phyloP scores from a whole-genome alignment of 345 rosid species.

The Heritiera fomes region DNA sequence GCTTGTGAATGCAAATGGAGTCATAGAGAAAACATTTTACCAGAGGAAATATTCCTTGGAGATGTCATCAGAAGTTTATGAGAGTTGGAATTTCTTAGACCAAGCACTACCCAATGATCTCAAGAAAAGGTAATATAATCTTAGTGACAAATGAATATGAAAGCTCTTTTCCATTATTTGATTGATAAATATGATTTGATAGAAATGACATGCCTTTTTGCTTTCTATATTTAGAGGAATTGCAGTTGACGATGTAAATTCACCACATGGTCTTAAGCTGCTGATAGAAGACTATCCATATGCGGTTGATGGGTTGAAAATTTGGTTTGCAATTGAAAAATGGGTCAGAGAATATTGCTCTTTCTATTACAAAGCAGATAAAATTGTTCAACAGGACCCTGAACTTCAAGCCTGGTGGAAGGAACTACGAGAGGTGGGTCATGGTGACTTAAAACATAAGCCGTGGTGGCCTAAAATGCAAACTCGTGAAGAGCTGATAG shows the following conservation, averaged over 20 bases:
- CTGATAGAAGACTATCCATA: constrained; percentile 77
- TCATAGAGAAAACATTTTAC: constrained; percentile 49
- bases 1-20: constrained; percentile 68
- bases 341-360: constrained; percentile 75
- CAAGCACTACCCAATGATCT: constrained; percentile 65
- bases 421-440: constrained; percentile 63
- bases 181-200: neutral
- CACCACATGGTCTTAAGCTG: constrained; percentile 53
- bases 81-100: constrained; percentile 59
- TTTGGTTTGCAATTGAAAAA: constrained; percentile 73
- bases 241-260: constrained; percentile 50
- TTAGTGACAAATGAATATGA: neutral
- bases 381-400: constrained; percentile 49
- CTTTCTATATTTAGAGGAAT: constrained; percentile 52
- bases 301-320: constrained; percentile 82
- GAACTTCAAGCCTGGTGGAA: constrained; percentile 88
- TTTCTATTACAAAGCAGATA: constrained; percentile 57
- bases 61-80: constrained; percentile 48
- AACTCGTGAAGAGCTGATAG: constrained; percentile 47
- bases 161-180: neutral
- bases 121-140: constrained; percentile 13
- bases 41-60: constrained; percentile 46
- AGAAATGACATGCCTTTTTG: neutral
- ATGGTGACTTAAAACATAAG: constrained; percentile 66
- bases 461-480: constrained; percentile 77